These are phyloP conservation scores for Lasiosphaeris hirsuta DNA, from an alignment of 495 filamentous ascomycete species.

Conservation along the genomic window DNA sequence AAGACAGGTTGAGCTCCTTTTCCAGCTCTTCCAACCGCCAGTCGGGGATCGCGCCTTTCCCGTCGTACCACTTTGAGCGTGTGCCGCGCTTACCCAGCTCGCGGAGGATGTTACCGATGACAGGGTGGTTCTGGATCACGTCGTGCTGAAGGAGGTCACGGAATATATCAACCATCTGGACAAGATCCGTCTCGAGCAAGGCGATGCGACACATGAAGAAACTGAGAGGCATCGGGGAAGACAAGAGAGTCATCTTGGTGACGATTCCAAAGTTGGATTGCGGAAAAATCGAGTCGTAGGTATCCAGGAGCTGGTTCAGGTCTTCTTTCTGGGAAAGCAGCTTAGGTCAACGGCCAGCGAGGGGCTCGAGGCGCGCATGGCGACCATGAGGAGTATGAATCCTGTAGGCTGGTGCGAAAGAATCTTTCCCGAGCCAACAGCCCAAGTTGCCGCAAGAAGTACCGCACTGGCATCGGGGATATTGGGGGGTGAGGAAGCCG, in stretches of 20 bases:
- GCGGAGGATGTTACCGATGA: conserved; percentile 40
- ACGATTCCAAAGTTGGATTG: conserved; percentile 47
- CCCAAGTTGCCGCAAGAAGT: no score
- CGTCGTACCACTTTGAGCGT: conserved; percentile 10
- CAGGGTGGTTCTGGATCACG: conserved; percentile 36
- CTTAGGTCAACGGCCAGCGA: no score
- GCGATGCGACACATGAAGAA: conserved; percentile 46
- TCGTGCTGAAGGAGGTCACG: conserved; percentile 33
- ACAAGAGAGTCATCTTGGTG: conserved; percentile 42
- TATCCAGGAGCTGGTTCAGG: no score
- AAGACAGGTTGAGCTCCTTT: conserved; percentile 6
- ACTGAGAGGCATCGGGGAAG: conserved; percentile 41
- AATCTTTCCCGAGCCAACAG: no score
- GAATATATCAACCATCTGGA: conserved; percentile 25
- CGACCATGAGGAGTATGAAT: no score
- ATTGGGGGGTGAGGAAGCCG: no score
- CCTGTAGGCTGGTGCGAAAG: no score
- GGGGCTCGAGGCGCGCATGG: no score
- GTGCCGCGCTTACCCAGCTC: conserved; percentile 15
- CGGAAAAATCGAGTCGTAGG: conserved; percentile 42
- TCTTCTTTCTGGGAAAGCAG: no score
- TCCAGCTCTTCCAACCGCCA: conserved; percentile 14
- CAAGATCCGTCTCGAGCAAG: conserved; percentile 41
- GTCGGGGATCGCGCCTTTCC: conserved; percentile 14
- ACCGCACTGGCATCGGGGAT: no score